Evolutionary conservation across 2,329 filamentous ascomycete genomes (phyloP).

Genomic region (Diaporthe sp.): DNA sequence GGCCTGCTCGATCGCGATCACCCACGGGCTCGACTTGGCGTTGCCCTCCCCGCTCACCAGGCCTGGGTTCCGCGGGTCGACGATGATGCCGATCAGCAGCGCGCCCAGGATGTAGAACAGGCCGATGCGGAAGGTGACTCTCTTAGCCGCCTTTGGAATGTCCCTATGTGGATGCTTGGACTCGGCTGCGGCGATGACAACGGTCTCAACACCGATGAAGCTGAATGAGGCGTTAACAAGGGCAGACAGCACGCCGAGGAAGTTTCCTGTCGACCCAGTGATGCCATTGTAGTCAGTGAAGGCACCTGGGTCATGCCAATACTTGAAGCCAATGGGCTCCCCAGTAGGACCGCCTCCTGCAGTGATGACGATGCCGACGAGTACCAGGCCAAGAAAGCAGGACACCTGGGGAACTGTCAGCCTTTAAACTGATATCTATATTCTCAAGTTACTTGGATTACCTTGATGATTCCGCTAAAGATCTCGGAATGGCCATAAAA

Average conservation of each 20-base stretch:
- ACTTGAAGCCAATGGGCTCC: slow-evolving; percentile 40
- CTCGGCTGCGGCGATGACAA: slow-evolving; percentile 41
- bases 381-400: slow-evolving; percentile 39
- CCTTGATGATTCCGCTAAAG: slow-evolving; percentile 35
- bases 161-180: slow-evolving; percentile 39
- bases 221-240: slow-evolving; percentile 41
- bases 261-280: slow-evolving; percentile 38
- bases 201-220: slow-evolving; percentile 39
- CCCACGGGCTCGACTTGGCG: slow-evolving; percentile 44
- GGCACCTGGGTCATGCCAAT: slow-evolving; percentile 40
- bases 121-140: slow-evolving; percentile 40
- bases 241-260: slow-evolving; percentile 40
- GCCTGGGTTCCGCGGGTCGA: slow-evolving; percentile 35
- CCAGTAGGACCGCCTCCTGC: slow-evolving; percentile 40
- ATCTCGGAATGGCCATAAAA: slow-evolving; percentile 38
- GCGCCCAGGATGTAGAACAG: slow-evolving; percentile 42
- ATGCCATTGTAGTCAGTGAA: slow-evolving; percentile 42
- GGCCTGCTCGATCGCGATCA: slow-evolving; percentile 42
- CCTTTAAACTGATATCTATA: not conserved
- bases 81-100: slow-evolving; percentile 40
- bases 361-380: slow-evolving; percentile 42
- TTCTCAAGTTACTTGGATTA: not conserved
- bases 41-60: slow-evolving; percentile 37
- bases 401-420: slow-evolving; percentile 33
- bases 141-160: slow-evolving; percentile 41